Conservation (phyloP, 2,329 filamentous ascomycete genomes). For the Diaporthe sp. region DNA sequence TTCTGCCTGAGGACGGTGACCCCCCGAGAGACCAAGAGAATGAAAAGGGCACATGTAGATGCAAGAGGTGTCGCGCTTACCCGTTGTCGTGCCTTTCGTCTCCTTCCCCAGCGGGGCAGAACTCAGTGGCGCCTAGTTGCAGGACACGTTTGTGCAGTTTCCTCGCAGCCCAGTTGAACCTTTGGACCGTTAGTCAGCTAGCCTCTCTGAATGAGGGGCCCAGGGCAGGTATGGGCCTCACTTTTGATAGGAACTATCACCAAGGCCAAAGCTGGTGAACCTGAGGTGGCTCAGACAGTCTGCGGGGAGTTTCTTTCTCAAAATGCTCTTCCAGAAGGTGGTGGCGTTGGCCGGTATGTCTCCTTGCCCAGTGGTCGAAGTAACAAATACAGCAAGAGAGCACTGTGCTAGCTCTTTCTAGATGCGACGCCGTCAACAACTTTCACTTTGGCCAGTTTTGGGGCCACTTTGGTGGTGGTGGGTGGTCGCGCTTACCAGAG, state of each 20-base stretch:
- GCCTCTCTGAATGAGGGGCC: neutral
- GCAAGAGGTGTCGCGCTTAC: slow-evolving; percentile 60
- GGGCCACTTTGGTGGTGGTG: neutral
- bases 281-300: slow-evolving; percentile 75
- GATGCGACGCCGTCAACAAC: neutral
- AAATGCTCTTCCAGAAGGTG: slow-evolving; percentile 85
- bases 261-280: slow-evolving; percentile 91
- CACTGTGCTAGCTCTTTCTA: slow-evolving; percentile 65
- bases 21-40: neutral
- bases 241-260: slow-evolving; percentile 95
- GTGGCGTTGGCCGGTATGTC: slow-evolving; percentile 89
- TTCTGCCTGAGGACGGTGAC: neutral
- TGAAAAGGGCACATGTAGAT: neutral
- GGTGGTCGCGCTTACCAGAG: slow-evolving; percentile 71
- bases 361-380: slow-evolving; percentile 95
- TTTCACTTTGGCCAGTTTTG: neutral
- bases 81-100: slow-evolving; percentile 96
- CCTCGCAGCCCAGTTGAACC: slow-evolving; percentile 92
- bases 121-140: slow-evolving; percentile 84
- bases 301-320: slow-evolving; percentile 81
- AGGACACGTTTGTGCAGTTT: slow-evolving; percentile 87
- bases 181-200: slow-evolving; percentile 49
- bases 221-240: slow-evolving; percentile 55
- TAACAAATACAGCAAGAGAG: slow-evolving; percentile 79
- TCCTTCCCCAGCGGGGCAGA: slow-evolving; percentile 85